Percentiles rank a stretch among this genome's conserved stretches.
phyloP scores from a whole-genome alignment of 2,329 filamentous ascomycete genomes.

The Ascomycota sp. region DNA sequence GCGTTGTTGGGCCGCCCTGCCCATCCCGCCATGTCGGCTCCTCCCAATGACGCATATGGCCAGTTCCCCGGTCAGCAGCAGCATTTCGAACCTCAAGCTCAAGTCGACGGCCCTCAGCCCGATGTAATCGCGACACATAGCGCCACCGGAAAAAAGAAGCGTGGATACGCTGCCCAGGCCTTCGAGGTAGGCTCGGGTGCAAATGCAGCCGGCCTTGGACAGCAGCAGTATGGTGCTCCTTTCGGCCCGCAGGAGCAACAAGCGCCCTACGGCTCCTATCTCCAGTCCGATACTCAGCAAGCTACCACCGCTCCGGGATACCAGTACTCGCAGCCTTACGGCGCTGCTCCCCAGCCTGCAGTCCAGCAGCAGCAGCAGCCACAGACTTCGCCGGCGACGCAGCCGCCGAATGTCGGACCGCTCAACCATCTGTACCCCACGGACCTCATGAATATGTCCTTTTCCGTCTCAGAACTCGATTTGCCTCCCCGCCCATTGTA shows the following conservation, averaged over 20 bases:
- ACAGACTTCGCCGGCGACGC: conserved; percentile 21
- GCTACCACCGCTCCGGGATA: conserved; percentile 15
- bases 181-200: conserved; percentile 82
- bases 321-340: conserved; percentile 23
- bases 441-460: conserved; percentile 78
- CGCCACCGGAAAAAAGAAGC: conserved; percentile 56
- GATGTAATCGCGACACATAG: conserved; percentile 7
- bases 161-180: conserved; percentile 81
- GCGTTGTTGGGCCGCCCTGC: too few species aligned
- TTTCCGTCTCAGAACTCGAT: conserved; percentile 85
- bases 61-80: conserved; percentile 23
- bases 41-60: conserved; percentile 33
- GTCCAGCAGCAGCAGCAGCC: conserved; percentile 22
- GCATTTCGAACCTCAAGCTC: conserved; percentile 13
- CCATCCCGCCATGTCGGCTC: conserved; percentile 37
- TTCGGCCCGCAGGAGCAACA: conserved; percentile 19
- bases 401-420: conserved; percentile 21
- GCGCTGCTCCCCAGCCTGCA: conserved; percentile 19
- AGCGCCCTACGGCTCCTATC: conserved; percentile 38
- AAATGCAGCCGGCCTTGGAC: conserved; percentile 38
- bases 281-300: conserved; percentile 26
- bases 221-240: conserved; percentile 25
- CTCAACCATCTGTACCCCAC: conserved; percentile 85
- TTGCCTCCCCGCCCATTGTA: conserved; percentile 79
- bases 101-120: conserved; percentile 16